phyloP scores from a whole-genome alignment of 192 early-diverging fungal genomes.

The Coemansia sp. region DNA sequence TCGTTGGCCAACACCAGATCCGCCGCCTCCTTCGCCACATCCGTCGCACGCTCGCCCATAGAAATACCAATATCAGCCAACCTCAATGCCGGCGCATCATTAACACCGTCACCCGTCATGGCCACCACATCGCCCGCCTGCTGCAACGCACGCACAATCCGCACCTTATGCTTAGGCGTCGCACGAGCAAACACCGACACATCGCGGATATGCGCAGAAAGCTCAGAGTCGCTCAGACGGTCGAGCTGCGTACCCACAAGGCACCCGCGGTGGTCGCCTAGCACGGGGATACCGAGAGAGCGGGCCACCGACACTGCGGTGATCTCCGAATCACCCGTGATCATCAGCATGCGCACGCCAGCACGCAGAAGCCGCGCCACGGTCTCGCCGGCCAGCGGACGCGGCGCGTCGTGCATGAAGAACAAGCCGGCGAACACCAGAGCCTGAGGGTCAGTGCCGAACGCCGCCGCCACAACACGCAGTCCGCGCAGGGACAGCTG shows the following conservation, averaged over 20 bases:
- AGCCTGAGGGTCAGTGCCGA: slow-evolving; percentile 54
- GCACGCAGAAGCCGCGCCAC: slow-evolving; percentile 68
- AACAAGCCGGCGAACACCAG: slow-evolving; percentile 80
- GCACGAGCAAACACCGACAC: slow-evolving; percentile 78
- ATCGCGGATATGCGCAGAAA: slow-evolving; percentile 60
- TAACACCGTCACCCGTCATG: slow-evolving; percentile 97
- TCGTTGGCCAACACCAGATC: slow-evolving; percentile 98
- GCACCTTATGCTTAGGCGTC: slow-evolving; percentile 86
- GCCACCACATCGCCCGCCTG: slow-evolving; percentile 82
- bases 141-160: slow-evolving; percentile 88
- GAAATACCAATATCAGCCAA: slow-evolving; percentile 96
- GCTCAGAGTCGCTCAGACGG: slow-evolving; percentile 60
- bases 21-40: slow-evolving; percentile 94
- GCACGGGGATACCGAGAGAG: slow-evolving; percentile 71
- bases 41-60: slow-evolving; percentile 94
- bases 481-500: slow-evolving; percentile 76
- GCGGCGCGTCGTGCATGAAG: slow-evolving; percentile 91
- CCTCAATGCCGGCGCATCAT: slow-evolving; percentile 91
- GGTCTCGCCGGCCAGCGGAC: slow-evolving; percentile 71
- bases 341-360: slow-evolving; percentile 93
- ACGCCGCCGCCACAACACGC: slow-evolving; percentile 84
- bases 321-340: slow-evolving; percentile 93
- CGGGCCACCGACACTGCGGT: slow-evolving; percentile 90
- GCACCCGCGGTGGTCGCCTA: slow-evolving; percentile 55
- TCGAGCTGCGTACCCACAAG: slow-evolving; percentile 73